Evolutionary conservation across 73 alveolate species (phyloP).

Genomic region (Tetrahymena elliotti): DNA sequence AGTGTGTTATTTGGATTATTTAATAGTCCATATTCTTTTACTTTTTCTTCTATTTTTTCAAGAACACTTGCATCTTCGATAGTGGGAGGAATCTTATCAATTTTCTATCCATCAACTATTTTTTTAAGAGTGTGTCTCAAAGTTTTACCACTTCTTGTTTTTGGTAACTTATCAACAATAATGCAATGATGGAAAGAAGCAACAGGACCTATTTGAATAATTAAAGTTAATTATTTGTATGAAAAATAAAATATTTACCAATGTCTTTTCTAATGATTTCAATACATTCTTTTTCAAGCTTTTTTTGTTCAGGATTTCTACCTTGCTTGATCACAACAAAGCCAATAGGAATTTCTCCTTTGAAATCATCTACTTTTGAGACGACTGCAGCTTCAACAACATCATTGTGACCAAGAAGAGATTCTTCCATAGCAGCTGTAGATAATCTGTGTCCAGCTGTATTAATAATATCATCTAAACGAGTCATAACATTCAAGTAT

Average conservation of each 20-base stretch:
- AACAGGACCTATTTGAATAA: conserved; percentile 71
- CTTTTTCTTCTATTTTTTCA: conserved; percentile 10
- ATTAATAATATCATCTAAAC: conserved; percentile 85
- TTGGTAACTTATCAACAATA: conserved; percentile 89
- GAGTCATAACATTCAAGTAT: conserved; percentile 65
- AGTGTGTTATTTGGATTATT: neutral
- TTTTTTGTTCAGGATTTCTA: conserved; percentile 14
- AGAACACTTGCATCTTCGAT: conserved; percentile 35
- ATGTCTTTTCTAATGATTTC: conserved; percentile 59
- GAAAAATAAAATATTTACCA: neutral
- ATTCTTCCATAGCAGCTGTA: conserved; percentile 83
- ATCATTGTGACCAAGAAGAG: conserved; percentile 61
- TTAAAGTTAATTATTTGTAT: neutral
- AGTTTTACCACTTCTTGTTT: conserved; percentile 96
- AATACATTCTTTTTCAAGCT: conserved; percentile 53
- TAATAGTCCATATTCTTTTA: conserved; percentile 8
- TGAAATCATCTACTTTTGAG: conserved; percentile 77
- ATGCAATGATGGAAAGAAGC: conserved; percentile 69
- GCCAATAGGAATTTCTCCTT: conserved; percentile 96
- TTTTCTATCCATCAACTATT: conserved; percentile 50
- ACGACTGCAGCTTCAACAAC: conserved; percentile 96
- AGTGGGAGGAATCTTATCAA: conserved; percentile 30
- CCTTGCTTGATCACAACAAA: conserved; percentile 80
- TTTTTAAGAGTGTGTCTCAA: conserved; percentile 68
- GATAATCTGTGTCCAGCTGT: conserved; percentile 87